These are phyloP conservation scores for Trametes pubescens DNA, from an alignment of 1,284 basidiomycete genomes.

Conservation along the genomic window DNA sequence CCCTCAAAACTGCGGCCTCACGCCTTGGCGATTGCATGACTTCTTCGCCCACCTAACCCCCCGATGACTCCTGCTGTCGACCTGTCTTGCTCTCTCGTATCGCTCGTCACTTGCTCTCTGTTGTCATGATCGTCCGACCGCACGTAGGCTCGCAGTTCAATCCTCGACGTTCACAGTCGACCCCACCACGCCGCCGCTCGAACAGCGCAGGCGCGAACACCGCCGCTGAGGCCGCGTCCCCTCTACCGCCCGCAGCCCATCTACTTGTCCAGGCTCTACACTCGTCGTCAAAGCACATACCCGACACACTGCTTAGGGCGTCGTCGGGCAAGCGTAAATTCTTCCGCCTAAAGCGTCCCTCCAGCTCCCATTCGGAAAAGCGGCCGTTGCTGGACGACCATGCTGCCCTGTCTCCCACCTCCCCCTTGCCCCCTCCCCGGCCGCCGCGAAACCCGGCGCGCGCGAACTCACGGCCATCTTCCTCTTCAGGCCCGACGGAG, in stretches of 20 bases:
- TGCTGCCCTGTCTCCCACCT: conserved; percentile 14
- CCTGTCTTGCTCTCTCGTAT: neutral
- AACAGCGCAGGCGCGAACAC: conserved; percentile 24
- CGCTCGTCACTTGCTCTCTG: conserved; percentile 9
- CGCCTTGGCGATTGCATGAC: conserved; percentile 22
- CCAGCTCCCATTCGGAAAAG: conserved; percentile 30
- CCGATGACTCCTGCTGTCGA: conserved; percentile 23
- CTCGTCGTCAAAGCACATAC: conserved; percentile 17
- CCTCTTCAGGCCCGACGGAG: conserved; percentile 27
- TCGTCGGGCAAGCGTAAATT: conserved; percentile 28
- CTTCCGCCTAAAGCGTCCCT: conserved; percentile 38
- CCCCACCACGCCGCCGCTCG: conserved; percentile 27
- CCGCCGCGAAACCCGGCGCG: conserved; percentile 37
- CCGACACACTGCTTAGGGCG: conserved; percentile 18
- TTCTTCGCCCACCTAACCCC: conserved; percentile 21
- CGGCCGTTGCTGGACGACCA: conserved; percentile 9
- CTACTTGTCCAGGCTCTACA: conserved; percentile 21
- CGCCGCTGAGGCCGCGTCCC: conserved; percentile 3
- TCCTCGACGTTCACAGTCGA: conserved; percentile 25
- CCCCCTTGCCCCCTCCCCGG: conserved; percentile 27
- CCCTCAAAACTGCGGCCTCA: neutral
- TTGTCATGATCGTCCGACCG: conserved; percentile 29
- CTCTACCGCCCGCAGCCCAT: conserved; percentile 12
- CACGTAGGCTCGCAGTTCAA: conserved; percentile 9
- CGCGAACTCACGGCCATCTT: conserved; percentile 19